These are phyloP conservation scores for Monarda citriodora DNA, from an alignment of 305 asterid genomes.

Conservation along the genomic window DNA sequence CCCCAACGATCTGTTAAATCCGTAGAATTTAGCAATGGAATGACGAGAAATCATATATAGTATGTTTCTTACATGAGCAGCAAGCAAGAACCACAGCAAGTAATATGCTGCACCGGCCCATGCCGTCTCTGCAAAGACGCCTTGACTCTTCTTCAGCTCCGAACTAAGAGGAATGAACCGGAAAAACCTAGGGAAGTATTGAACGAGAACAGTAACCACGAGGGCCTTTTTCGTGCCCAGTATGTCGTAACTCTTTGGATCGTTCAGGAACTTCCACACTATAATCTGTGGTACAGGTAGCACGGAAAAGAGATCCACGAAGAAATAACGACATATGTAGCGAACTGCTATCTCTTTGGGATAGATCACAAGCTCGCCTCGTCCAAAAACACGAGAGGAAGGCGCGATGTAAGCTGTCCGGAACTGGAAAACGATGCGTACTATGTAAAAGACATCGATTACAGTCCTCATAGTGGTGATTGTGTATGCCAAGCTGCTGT, in stretches of 20 bases:
- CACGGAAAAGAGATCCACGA: constrained; percentile 84
- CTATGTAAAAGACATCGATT: constrained; percentile 66
- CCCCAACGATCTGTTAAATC: constrained; percentile 72
- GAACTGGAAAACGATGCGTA: constrained; percentile 82
- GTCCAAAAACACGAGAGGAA: constrained; percentile 98
- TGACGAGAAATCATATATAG: neutral
- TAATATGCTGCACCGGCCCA: constrained; percentile 99
- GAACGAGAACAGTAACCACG: constrained; percentile 69
- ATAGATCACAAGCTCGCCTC: constrained; percentile 98
- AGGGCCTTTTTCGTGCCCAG: constrained; percentile 76
- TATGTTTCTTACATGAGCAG: constrained; percentile 83
- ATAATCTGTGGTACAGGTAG: constrained; percentile 93
- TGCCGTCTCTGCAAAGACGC: constrained; percentile 97
- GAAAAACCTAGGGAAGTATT: constrained; percentile 80
- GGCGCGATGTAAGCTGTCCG: constrained; percentile 98
- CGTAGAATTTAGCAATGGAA: neutral
- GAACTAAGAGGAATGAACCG: constrained; percentile 84
- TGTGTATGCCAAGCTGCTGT: constrained; percentile 65
- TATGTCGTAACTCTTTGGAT: constrained; percentile 73
- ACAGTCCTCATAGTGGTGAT: constrained; percentile 70
- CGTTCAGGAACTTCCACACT: constrained; percentile 76
- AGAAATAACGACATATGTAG: constrained; percentile 76
- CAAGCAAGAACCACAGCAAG: constrained; percentile 89
- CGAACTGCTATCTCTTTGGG: constrained; percentile 79
- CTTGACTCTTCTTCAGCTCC: constrained; percentile 91